Base-by-base conservation (phyloP, 352 stramenopile species). In the Pythium sp. region DNA sequence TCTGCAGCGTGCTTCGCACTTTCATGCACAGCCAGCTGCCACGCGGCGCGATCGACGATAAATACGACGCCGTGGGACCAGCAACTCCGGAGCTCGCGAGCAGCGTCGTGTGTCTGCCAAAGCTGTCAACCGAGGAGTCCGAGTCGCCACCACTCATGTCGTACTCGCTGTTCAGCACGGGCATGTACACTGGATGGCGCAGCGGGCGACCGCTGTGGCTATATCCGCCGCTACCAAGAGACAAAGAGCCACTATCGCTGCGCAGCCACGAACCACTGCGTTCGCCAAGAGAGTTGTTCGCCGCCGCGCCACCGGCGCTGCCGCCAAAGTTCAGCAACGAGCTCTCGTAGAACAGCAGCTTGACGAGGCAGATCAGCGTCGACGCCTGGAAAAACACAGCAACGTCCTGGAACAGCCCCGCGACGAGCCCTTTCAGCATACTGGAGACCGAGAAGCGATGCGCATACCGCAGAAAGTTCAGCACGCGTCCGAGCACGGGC, bases 301-400 rank as follows among this genome's bases (percentile, higher is more conserved):
- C n/a, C 9, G 36, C 38, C 0, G 26, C 18, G 56, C 57, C 26
- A 22, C 57, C 26, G 0, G 28, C 57, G 7, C 54, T 22, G 22
- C 36, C 41, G n/a, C 55, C 34, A 12, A 69, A 26, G 11, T 24
- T 57, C 56, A 65, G 28, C 30, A 69, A 56, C 24, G 64, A 64
- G 46, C 43, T 65, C 15, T 63, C 64, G 70, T 90, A 78, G 28
- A 90, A 72, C 46, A 90, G 71, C 36, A 88, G 70, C 67, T 92
- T 92, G 18, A 90, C 80, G 22, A 92, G 60, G 66, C 81, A 87
- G 47, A 92, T 87, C 54, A 86, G 72, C 2, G 84, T 92, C 18
- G 78, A 80, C 0, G 81, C 74, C 57, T 92, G 84, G 26, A 85
- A 68, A 41, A 92, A 89, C 38, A 90, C 77, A 2, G 84, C 84